Evolutionary conservation across 2,329 filamentous ascomycete species (phyloP), one percentile per base, ranked within the genome.

Genomic region (Alternaria infectoria): DNA sequence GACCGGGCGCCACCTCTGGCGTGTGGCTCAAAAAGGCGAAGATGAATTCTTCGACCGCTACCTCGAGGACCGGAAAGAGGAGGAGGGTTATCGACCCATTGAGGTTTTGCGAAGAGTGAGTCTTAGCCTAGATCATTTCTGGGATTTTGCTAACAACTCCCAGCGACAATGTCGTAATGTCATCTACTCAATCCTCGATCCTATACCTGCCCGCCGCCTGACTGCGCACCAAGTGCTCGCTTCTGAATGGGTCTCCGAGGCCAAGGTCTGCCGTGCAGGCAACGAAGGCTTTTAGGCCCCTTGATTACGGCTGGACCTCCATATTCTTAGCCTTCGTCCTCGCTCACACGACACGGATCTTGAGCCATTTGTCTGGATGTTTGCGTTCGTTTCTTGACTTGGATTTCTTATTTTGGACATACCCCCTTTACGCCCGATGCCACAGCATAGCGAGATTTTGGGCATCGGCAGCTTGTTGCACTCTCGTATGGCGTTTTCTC

Each of bases 21-120:
- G 94, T 58, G 89, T 97, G n/a, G 96, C 96, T 7, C 95, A 95
- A 81, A 96, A 93, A 81, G 94, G 97, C 59, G 95, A 98, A 69
- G 96, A 99, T 75, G 96, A 98, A 76, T 99, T 98, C 74, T 99
- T 97, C 78, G 92, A 92, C 68, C 91, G 93, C 45, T 99, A 99
- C 77, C 87, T 99, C 6, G 92, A 97, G 77, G 96, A 96, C 28
- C 89, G 96, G 57, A 91, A 93, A 77, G 93, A 97, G 71, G 96
- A 98, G 79, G 93, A 95, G 82, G 96, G 96, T 54, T 99, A 98
- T 81, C 92, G 91, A 64, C 96, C 96, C 8, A 98, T 99, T 72
- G 96, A 99, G 84, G 95, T 93, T 54, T 83, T 99, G 70, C 93
- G 97, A 82, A 88, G 95, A 83, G 95, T 97, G 88, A 88, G 93